Percentiles rank a stretch among this genome's conserved stretches.
Evolutionary conservation across 1,284 basidiomycete genomes (phyloP).

Genomic region (Apiotrichum sp.): DNA sequence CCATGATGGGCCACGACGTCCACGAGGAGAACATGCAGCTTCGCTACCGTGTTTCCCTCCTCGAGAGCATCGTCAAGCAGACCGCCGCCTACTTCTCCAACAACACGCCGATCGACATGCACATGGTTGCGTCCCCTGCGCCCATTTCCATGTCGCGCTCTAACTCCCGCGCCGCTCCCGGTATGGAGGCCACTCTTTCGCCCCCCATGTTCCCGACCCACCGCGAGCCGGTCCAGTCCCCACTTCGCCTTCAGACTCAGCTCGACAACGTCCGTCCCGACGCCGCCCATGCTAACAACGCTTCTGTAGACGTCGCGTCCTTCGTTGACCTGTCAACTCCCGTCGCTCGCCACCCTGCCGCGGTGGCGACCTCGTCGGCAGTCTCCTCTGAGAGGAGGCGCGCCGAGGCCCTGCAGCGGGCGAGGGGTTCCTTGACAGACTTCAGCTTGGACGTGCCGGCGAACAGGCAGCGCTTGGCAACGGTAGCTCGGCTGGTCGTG

Average conservation of each 20-base stretch:
- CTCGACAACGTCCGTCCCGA: conserved; percentile 5
- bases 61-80: conserved; percentile 43
- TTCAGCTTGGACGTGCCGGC: conserved; percentile 25
- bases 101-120: conserved; percentile 11
- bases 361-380: conserved; percentile 35
- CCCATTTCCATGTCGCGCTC: conserved; percentile 1
- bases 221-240: conserved; percentile 13
- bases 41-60: conserved; percentile 30
- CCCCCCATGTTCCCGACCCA: conserved; percentile 23
- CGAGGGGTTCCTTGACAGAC: conserved; percentile 33
- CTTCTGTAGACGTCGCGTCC: conserved; percentile 16
- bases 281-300: conserved; percentile 2
- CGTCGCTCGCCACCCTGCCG: conserved; percentile 46
- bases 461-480: conserved; percentile 24
- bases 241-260: conserved; percentile 16
- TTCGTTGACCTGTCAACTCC: conserved; percentile 24
- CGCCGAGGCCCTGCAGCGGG: conserved; percentile 45
- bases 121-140: conserved; percentile 1
- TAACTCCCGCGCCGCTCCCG: conserved; percentile 13
- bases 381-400: conserved; percentile 20
- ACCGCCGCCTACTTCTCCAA: conserved; percentile 32
- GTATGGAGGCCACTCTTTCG: conserved; percentile 30
- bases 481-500: conserved; percentile 37
- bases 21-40: conserved; percentile 32
- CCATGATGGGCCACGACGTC: conserved; percentile 13